phyloP scores from a whole-genome alignment of 1,284 basidiomycete species.

The Cryptococcus hybrid region DNA sequence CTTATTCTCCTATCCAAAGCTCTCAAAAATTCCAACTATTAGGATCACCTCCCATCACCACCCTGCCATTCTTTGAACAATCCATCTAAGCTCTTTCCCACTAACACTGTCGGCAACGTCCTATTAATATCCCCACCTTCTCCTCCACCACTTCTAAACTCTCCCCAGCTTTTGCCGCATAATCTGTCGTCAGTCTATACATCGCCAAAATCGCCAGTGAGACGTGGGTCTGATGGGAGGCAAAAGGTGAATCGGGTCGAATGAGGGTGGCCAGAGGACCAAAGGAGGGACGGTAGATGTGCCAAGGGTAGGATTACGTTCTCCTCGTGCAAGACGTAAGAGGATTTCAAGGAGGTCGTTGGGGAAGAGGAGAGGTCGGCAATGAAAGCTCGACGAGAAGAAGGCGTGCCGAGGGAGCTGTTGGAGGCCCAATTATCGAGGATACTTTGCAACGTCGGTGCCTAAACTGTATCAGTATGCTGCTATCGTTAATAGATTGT shows the following conservation, averaged over 20 bases:
- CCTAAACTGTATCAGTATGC: slow-evolving; percentile 52
- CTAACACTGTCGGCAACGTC: slow-evolving; percentile 74
- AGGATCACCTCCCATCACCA: slow-evolving; percentile 1
- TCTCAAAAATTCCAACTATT: too few relatives aligned
- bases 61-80: slow-evolving; percentile 82
- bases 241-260: slow-evolving; percentile 70
- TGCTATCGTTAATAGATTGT: background rate
- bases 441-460: slow-evolving; percentile 85
- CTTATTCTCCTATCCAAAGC: too few relatives aligned
- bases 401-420: slow-evolving; percentile 68
- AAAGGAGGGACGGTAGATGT: slow-evolving; percentile 57
- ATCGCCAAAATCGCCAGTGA: slow-evolving; percentile 86
- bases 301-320: slow-evolving; percentile 69
- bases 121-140: slow-evolving; percentile 84
- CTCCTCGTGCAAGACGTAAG: slow-evolving; percentile 80
- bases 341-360: slow-evolving; percentile 88
- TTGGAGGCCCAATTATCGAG: slow-evolving; percentile 82
- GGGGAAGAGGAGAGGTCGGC: slow-evolving; percentile 75
- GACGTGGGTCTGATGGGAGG: slow-evolving; percentile 85
- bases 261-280: slow-evolving; percentile 58
- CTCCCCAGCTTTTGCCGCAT: slow-evolving; percentile 67
- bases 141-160: slow-evolving; percentile 70
- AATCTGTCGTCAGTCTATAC: slow-evolving; percentile 78
- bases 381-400: slow-evolving; percentile 80
- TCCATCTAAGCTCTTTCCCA: slow-evolving; percentile 85